Evolutionary conservation across 768 basidiomycete species (phyloP).

Genomic region (Termitomyces sp.): DNA sequence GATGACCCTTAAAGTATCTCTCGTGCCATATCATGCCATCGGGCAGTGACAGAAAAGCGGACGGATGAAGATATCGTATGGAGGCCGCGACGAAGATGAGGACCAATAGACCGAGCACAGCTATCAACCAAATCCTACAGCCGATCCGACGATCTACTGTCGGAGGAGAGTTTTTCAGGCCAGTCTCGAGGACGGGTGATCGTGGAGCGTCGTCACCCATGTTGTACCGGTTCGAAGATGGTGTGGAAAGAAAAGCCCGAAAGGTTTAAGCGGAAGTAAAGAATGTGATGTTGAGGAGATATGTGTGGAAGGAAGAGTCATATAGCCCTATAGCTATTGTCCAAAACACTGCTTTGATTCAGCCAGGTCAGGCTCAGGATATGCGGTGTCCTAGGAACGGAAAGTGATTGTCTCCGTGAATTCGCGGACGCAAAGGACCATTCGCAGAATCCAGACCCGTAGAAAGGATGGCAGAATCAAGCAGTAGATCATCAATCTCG

Average conservation of each 20-base stretch:
- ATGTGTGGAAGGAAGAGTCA: conserved; percentile 4
- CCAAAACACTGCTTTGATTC: conserved; percentile 10
- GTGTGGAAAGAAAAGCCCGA: conserved; percentile 1
- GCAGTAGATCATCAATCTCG: conserved; percentile 12
- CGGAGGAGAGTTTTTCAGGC: conserved; percentile 5
- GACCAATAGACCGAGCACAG: conserved; percentile 50
- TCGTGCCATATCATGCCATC: conserved; percentile 24
- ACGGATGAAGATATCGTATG: conserved; percentile 48
- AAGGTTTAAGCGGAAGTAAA: conserved; percentile 3
- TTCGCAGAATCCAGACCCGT: not conserved
- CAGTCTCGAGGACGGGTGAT: conserved; percentile 9
- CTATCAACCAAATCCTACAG: conserved; percentile 43
- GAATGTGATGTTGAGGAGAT: conserved; percentile 11
- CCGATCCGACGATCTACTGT: conserved; percentile 32
- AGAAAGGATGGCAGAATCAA: conserved; percentile 4
- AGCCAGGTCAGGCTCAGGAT: conserved; percentile 5
- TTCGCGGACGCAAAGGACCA: not conserved
- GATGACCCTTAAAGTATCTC: conserved; percentile 21
- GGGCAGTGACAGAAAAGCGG: conserved; percentile 27
- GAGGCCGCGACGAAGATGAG: conserved; percentile 51
- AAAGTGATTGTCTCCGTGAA: not conserved
- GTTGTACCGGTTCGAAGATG: conserved; percentile 9
- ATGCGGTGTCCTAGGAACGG: not conserved
- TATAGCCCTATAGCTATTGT: conserved; percentile 1
- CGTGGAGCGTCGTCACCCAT: conserved; percentile 5